These are phyloP conservation scores for Ilex aquifolium DNA, from an alignment of 257 asterid genomes.

Conservation along the genomic window DNA sequence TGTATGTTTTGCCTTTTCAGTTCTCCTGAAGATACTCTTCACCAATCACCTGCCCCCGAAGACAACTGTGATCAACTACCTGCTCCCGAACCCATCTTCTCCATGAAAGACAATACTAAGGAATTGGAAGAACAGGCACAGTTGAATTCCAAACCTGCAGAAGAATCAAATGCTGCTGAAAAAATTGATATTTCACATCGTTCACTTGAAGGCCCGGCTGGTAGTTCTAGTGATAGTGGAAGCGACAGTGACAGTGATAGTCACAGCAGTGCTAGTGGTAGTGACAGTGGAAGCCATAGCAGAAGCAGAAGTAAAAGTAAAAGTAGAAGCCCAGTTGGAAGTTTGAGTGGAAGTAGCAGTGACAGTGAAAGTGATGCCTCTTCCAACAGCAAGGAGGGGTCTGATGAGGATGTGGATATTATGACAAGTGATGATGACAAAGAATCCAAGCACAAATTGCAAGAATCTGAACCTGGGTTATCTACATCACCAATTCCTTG, in stretches of 20 bases:
- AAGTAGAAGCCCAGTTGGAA: conserved; percentile 68
- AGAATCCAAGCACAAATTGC: conserved; percentile 43
- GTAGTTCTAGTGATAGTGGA: conserved; percentile 64
- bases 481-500: conserved; percentile 38
- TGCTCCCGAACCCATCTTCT: conserved; percentile 37
- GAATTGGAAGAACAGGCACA: conserved; percentile 48
- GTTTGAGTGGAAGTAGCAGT: conserved; percentile 72
- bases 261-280: conserved; percentile 17
- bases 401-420: conserved; percentile 92
- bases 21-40: conserved; percentile 50
- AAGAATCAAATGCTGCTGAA: conserved; percentile 30
- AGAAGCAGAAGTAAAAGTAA: conserved; percentile 62
- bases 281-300: conserved; percentile 64
- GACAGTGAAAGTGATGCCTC: conserved; percentile 85
- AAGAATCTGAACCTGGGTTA: conserved; percentile 36
- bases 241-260: conserved; percentile 63
- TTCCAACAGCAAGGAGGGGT: conserved; percentile 79
- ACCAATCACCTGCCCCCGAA: not conserved
- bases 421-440: conserved; percentile 67
- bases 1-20: conserved; percentile 32
- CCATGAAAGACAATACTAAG: conserved; percentile 27
- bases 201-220: conserved; percentile 46
- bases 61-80: conserved; percentile 21
- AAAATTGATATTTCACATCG: conserved; percentile 34
- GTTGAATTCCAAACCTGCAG: conserved; percentile 38